A percentile compares a stretch with the other conserved stretches of the same genome.
phyloP scores from a whole-genome alignment of 805 yeast species.

The Starmerella apis region DNA sequence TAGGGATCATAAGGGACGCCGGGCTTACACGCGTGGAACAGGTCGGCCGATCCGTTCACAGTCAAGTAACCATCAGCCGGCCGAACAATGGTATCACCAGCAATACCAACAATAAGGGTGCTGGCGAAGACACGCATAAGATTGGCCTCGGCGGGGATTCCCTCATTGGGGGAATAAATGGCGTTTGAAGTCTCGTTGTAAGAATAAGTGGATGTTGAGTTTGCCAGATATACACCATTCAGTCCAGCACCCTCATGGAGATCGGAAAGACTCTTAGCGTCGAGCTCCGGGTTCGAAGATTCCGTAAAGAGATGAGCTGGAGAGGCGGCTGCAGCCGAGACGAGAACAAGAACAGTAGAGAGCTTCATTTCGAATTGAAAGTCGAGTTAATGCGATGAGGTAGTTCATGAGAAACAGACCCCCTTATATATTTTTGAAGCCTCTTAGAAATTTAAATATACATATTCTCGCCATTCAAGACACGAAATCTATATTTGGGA shows the following conservation, averaged over 20 bases:
- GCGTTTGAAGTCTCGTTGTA: slow-evolving; percentile 3
- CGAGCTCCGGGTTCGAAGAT: background rate
- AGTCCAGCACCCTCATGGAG: slow-evolving; percentile 9
- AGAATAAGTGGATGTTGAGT: background rate
- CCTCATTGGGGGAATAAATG: background rate
- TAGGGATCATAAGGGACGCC: slow-evolving; percentile 2
- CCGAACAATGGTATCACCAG: background rate
- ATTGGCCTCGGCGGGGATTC: background rate
- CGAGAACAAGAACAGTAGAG: background rate
- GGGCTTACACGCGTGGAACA: slow-evolving; percentile 6
- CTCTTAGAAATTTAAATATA: too few species aligned
- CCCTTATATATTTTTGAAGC: background rate
- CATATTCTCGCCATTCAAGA: too few species aligned
- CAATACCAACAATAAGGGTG: background rate
- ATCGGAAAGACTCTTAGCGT: background rate
- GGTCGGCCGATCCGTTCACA: slow-evolving; percentile 7
- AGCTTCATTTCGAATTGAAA: background rate
- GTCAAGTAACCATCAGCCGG: background rate
- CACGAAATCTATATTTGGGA: background rate
- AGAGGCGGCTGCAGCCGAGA: background rate
- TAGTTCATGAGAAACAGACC: too few species aligned
- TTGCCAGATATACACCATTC: background rate
- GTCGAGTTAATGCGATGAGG: background rate
- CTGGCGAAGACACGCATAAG: background rate
- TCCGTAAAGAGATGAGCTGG: background rate